Conservation (phyloP, 2,329 filamentous ascomycete species). For the Drechslera avenae region DNA sequence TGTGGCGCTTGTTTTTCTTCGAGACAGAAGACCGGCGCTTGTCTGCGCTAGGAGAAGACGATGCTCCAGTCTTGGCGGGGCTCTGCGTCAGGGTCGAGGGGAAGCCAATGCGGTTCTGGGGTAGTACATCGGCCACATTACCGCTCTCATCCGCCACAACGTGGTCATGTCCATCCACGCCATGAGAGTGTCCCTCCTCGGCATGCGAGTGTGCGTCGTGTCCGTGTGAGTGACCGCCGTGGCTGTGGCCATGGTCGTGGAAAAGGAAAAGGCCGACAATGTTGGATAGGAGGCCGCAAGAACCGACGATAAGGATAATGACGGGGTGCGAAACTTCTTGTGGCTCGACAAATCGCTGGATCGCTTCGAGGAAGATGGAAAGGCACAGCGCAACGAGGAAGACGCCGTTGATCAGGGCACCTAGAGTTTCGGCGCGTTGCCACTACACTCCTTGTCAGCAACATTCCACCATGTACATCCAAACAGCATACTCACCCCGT, state of each 20-base stretch:
- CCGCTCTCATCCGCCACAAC: conserved; percentile 62
- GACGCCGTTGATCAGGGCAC: conserved; percentile 94
- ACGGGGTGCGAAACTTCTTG: conserved; percentile 84
- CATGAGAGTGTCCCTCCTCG: conserved; percentile 58
- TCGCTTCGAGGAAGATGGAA: conserved; percentile 93
- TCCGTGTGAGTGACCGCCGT: conserved; percentile 64
- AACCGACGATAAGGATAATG: conserved; percentile 88
- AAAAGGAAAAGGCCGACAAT: conserved; percentile 87
- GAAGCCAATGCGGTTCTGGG: conserved; percentile 64
- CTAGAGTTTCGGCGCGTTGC: conserved; percentile 95
- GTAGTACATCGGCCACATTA: conserved; percentile 65
- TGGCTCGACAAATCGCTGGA: conserved; percentile 89
- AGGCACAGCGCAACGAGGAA: conserved; percentile 96
- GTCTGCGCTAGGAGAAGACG: conserved; percentile 17
- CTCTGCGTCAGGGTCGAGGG: conserved; percentile 38
- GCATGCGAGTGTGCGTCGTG: conserved; percentile 53
- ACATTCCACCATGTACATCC: neutral
- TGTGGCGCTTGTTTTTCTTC: conserved; percentile 60
- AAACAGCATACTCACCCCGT: conserved; percentile 69
- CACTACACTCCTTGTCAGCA: conserved; percentile 62
- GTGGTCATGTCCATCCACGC: conserved; percentile 52
- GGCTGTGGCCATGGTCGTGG: conserved; percentile 88
- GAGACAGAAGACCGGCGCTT: conserved; percentile 33
- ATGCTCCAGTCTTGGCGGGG: conserved; percentile 22
- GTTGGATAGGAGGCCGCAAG: conserved; percentile 83